Evolutionary conservation across 2,329 filamentous ascomycete genomes (phyloP), one percentile per base, ranked within the genome.

Genomic region (Aschersonia sp.): DNA sequence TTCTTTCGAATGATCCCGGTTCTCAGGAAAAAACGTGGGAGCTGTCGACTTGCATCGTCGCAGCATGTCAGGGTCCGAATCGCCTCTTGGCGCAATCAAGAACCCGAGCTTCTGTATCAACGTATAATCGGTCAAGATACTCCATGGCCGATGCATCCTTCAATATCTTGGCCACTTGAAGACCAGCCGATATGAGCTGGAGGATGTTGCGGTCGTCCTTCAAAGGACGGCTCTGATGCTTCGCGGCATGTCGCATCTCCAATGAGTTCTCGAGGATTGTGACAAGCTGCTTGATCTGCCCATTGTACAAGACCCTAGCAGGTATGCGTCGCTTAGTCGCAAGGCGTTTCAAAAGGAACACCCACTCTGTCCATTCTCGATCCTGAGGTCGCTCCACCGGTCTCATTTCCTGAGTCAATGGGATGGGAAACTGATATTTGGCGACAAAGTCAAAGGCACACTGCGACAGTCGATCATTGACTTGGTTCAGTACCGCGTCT

Each of bases 361-460:
- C 87, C 87, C 87, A 94, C 67, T 94, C 87, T 43, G 85, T 90
- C 87, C 87, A 94, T 63, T 92, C 87, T 52, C 85, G 76, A 65
- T 89, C 85, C 58, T 81, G 79, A 33, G 85, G 79, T 43, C 80
- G 70, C 61, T 84, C 80, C 47, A 89, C 74, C 2, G 83, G 82
- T 55, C 85, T 77, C 76, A 88, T 88, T 62, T 90, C 85, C 63
- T 84, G 78, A 49, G 87, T 85, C 57, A 92, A 67, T 9, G 87
- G 87, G 55, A 94, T 88, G 10, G 87, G 87, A 61, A 94, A 94
- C 65, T 90, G 86, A 63, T 92, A 92, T 65, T 87, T 88, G 57
- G 87, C 87, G 57, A 94, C 82, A 65, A 94, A 94, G 66, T 94
- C 85, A 71, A 84, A 94, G 33, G 86, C 87, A 63, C 86, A 92